A percentile compares a stretch with the other conserved stretches of the same genome.
Conservation (phyloP, 331 rosid species). For the Phaseolus coccineus region DNA sequence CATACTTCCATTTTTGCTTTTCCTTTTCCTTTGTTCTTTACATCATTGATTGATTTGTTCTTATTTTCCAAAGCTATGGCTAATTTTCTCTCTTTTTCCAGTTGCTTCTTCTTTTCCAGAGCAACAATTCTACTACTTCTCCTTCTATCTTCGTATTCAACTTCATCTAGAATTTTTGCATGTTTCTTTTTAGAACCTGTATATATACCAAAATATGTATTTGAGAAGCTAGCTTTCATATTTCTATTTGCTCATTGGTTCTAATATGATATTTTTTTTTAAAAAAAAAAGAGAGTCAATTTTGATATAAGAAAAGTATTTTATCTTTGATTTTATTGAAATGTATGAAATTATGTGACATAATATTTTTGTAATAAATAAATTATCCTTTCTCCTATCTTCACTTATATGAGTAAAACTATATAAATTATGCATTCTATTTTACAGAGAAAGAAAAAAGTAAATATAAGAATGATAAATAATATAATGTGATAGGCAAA, state of each 20-base stretch:
- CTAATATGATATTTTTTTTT: no score
- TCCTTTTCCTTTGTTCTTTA: neutral
- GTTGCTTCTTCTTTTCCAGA: neutral
- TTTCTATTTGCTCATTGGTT: no score
- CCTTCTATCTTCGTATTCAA: neutral
- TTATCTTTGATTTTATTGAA: neutral
- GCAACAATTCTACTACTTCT: constrained; percentile 5
- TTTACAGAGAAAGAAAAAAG: no score
- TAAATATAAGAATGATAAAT: no score
- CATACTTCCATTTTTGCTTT: neutral
- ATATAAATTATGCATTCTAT: no score
- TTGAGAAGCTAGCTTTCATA: neutral
- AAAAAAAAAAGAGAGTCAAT: neutral
- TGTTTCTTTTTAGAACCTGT: neutral
- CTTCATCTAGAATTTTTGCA: neutral
- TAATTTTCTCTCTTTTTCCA: neutral
- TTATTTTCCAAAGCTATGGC: neutral
- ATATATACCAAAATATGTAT: neutral
- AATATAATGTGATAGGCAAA: no score
- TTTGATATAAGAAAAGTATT: no score
- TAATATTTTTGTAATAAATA: no score
- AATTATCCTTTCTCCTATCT: no score
- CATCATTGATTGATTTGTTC: neutral
- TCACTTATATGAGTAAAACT: no score
- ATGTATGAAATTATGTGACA: no score